A percentile compares a stretch with the other conserved stretches of the same genome.
Evolutionary conservation across 805 yeast genomes (phyloP).

Genomic region (Yamadazyma scolyti): DNA sequence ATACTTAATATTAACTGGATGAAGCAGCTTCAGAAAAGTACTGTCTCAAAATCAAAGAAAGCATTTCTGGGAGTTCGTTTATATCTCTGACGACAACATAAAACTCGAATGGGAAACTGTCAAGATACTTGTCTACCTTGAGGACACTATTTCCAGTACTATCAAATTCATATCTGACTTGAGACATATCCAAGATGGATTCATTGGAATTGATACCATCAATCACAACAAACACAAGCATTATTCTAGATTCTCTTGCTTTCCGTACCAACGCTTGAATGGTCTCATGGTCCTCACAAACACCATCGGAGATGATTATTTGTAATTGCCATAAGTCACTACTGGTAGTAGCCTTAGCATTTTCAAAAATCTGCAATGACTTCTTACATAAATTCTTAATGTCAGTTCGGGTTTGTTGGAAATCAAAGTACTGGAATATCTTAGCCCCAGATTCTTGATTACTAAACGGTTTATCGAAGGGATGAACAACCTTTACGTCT

Average conservation of each 20-base stretch:
- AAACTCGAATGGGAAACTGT: conserved; percentile 94
- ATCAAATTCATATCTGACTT: conserved; percentile 78
- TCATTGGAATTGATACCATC: conserved; percentile 85
- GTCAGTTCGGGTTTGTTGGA: conserved; percentile 85
- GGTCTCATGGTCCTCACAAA: conserved; percentile 90
- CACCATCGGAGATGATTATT: conserved; percentile 92
- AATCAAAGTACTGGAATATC: conserved; percentile 84
- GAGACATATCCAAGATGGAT: conserved; percentile 91
- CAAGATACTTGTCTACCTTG: conserved; percentile 80
- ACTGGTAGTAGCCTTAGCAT: conserved; percentile 43
- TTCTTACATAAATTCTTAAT: conserved; percentile 67
- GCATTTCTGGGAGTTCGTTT: conserved; percentile 85
- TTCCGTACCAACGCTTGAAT: conserved; percentile 80
- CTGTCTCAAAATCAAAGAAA: conserved; percentile 85
- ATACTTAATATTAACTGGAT: background rate
- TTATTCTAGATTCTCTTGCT: conserved; percentile 87
- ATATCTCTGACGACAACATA: conserved; percentile 91
- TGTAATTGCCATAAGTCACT: conserved; percentile 88
- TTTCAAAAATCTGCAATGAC: conserved; percentile 71
- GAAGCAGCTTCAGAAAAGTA: conserved; percentile 67
- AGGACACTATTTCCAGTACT: conserved; percentile 64
- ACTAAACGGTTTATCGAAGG: conserved; percentile 81
- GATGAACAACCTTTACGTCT: conserved; percentile 77
- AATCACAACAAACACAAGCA: conserved; percentile 91
- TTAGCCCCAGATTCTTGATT: conserved; percentile 74